These are phyloP conservation scores for Pseudomassariella vexata DNA, from an alignment of 2,329 filamentous ascomycete species.

Conservation along the genomic window DNA sequence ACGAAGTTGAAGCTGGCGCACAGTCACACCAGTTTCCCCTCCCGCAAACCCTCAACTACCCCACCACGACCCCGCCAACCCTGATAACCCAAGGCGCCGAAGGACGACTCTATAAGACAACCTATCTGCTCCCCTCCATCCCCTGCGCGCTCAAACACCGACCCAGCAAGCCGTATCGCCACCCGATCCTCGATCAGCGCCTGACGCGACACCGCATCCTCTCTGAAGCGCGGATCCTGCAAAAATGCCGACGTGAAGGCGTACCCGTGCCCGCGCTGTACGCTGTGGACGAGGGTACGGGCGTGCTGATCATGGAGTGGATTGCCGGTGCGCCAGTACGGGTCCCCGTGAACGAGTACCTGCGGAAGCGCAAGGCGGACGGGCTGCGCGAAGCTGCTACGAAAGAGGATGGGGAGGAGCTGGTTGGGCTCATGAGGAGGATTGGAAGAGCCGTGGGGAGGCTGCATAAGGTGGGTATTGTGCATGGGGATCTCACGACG, in stretches of 20 bases:
- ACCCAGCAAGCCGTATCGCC: slow-evolving; percentile 84
- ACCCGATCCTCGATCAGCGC: slow-evolving; percentile 80
- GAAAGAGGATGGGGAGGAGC: slow-evolving; percentile 37
- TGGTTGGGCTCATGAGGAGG: slow-evolving; percentile 60
- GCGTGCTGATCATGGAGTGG: slow-evolving; percentile 84
- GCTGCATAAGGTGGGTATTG: slow-evolving; percentile 78
- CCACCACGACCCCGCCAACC: slow-evolving; percentile 50
- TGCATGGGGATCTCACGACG: slow-evolving; percentile 94
- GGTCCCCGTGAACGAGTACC: slow-evolving; percentile 62
- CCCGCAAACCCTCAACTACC: slow-evolving; percentile 59
- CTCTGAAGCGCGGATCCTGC: slow-evolving; percentile 80
- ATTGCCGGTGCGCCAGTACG: slow-evolving; percentile 68
- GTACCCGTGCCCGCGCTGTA: slow-evolving; percentile 79
- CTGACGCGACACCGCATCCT: slow-evolving; percentile 83
- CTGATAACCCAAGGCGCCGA: slow-evolving; percentile 94
- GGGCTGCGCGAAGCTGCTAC: slow-evolving; percentile 11
- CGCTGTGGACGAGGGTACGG: slow-evolving; percentile 55
- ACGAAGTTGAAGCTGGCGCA: too few species aligned
- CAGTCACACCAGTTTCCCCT: slow-evolving; percentile 45
- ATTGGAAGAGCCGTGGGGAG: slow-evolving; percentile 67
- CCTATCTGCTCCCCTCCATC: slow-evolving; percentile 62
- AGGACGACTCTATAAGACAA: slow-evolving; percentile 85
- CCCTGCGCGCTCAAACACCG: slow-evolving; percentile 86
- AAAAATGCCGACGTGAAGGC: slow-evolving; percentile 71
- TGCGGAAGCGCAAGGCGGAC: slow-evolving; percentile 38